Evolutionary conservation across 345 rosid genomes (phyloP).

Genomic region (Stellera chamaejasme): DNA sequence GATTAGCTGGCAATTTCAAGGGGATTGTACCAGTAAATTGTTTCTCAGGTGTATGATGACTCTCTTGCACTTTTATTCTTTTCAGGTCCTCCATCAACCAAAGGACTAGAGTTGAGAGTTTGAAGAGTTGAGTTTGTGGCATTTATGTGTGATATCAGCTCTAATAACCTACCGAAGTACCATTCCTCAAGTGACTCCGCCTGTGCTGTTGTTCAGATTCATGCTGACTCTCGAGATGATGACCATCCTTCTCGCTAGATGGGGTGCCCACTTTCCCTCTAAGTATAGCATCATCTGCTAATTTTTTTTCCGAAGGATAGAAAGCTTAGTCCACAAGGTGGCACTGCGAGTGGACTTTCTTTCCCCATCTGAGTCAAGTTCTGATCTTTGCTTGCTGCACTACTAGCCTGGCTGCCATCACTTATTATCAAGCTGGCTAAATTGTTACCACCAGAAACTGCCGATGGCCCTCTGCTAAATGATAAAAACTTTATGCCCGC

Average conservation of each 20-base stretch:
- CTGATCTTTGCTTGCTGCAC: constrained; percentile 7
- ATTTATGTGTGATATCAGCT: constrained; percentile 13
- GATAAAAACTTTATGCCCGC: constrained; percentile 50
- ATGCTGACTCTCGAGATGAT: constrained; percentile 18
- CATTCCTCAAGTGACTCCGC: constrained; percentile 14
- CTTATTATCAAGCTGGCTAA: constrained; percentile 10
- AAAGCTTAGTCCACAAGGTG: constrained; percentile 4
- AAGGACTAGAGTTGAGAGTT: constrained; percentile 48
- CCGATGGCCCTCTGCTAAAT: constrained; percentile 35
- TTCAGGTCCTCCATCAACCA: constrained; percentile 51
- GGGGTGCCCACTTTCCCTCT: constrained; percentile 10
- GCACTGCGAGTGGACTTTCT: constrained; percentile 12
- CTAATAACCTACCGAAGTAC: constrained; percentile 24
- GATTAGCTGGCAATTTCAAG: constrained; percentile 14
- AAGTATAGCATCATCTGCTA: constrained; percentile 7
- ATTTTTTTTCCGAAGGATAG: constrained; percentile 12
- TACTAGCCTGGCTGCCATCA: constrained; percentile 12
- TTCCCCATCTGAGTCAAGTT: constrained; percentile 11
- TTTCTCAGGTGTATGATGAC: constrained; percentile 4
- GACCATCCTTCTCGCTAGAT: constrained; percentile 12
- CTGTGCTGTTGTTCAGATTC: constrained; percentile 10
- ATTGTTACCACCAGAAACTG: constrained; percentile 17
- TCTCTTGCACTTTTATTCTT: constrained; percentile 2
- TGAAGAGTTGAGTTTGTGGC: constrained; percentile 34
- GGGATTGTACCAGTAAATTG: constrained; percentile 8